A percentile compares a stretch with the other conserved stretches of the same genome.
Evolutionary conservation across 2,329 filamentous ascomycete species (phyloP).

Genomic region (Colletotrichum caudatum): DNA sequence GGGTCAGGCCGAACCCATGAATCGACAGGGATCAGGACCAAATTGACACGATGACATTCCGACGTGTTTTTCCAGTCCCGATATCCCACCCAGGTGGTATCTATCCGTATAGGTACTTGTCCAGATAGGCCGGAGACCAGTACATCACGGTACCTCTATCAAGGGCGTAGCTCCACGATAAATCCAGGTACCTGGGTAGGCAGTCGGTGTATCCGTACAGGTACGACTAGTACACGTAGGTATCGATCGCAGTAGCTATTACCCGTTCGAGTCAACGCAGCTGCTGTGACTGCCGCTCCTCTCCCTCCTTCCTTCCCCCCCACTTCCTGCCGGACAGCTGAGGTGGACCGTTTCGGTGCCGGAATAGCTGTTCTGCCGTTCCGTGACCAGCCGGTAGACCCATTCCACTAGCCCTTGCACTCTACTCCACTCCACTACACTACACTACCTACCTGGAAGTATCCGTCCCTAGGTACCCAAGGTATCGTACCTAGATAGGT

Average conservation of each 20-base stretch:
- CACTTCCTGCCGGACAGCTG: background rate
- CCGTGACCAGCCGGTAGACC: background rate
- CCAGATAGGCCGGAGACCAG: background rate
- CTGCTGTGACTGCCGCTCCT: background rate
- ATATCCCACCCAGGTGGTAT: background rate
- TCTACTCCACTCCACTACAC: too few relatives aligned
- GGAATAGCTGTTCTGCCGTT: slow-evolving; percentile 3
- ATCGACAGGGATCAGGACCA: slow-evolving; percentile 38
- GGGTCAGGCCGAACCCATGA: slow-evolving; percentile 24
- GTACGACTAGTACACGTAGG: too few relatives aligned
- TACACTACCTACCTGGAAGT: too few relatives aligned
- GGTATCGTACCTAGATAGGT: background rate
- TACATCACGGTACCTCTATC: too few relatives aligned
- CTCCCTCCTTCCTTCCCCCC: background rate
- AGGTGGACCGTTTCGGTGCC: background rate
- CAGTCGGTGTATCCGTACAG: too few relatives aligned
- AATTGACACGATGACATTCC: slow-evolving; percentile 44
- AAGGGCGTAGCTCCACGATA: too few relatives aligned
- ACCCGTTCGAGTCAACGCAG: background rate
- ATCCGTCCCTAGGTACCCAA: too few relatives aligned
- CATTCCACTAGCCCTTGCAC: slow-evolving; percentile 17
- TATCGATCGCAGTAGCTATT: background rate
- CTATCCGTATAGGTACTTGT: slow-evolving; percentile 7
- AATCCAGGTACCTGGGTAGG: too few relatives aligned
- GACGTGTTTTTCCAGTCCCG: slow-evolving; percentile 41